Conservation (phyloP, 495 filamentous ascomycete species). For the Penicillium odoratum region DNA sequence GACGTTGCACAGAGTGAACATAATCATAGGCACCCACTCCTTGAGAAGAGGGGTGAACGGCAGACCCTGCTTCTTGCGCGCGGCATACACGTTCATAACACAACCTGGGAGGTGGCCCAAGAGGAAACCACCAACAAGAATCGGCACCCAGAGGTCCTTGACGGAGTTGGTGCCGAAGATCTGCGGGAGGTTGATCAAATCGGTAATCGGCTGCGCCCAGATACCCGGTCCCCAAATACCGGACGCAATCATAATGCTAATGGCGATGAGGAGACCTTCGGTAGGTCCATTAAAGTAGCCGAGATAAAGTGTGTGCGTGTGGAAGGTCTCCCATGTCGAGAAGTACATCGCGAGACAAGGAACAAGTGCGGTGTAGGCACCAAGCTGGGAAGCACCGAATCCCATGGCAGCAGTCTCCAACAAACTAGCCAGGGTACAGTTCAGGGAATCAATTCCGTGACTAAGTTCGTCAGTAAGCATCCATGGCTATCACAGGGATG, state of each 20-base stretch:
- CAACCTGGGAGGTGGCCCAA: constrained; percentile 77
- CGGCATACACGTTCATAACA: constrained; percentile 77
- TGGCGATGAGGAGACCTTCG: constrained; percentile 90
- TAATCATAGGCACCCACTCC: constrained; percentile 89
- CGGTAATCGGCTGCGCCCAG: constrained; percentile 73
- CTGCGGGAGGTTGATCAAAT: constrained; percentile 58
- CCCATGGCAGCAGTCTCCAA: constrained; percentile 91
- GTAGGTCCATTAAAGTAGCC: constrained; percentile 97
- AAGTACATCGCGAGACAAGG: constrained; percentile 98
- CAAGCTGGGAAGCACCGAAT: constrained; percentile 73
- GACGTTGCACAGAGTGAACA: constrained; percentile 70
- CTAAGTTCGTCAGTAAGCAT: constrained; percentile 43
- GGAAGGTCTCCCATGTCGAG: constrained; percentile 99
- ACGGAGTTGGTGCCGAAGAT: constrained; percentile 67
- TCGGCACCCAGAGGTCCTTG: constrained; percentile 83
- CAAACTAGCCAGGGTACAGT: constrained; percentile 89
- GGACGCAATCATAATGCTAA: constrained; percentile 77
- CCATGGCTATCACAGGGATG: constrained; percentile 1
- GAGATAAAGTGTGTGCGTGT: constrained; percentile 95
- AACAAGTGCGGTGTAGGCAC: constrained; percentile 86
- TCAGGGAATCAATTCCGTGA: constrained; percentile 96
- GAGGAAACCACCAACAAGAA: constrained; percentile 72
- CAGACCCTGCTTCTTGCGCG: constrained; percentile 67
- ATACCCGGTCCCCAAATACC: constrained; percentile 86
- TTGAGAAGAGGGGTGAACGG: constrained; percentile 84